A percentile compares a stretch with the other conserved stretches of the same genome.
Evolutionary conservation across 2,329 filamentous ascomycete genomes (phyloP).

Genomic region (Colletotrichum euphorbiae): DNA sequence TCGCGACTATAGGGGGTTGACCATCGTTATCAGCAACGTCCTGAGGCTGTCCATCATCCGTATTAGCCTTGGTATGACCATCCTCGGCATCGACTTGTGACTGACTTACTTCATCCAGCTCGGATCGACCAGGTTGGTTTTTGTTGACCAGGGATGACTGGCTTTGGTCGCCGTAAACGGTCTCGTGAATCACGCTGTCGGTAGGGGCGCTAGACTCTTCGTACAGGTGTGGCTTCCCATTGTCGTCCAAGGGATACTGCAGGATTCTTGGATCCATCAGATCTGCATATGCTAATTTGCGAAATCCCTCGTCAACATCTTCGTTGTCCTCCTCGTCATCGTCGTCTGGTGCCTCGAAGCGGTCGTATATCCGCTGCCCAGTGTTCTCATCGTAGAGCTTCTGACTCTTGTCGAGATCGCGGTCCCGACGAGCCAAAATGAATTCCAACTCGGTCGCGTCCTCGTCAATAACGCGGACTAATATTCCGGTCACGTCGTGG

Average conservation of each 20-base stretch:
- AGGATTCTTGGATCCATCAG: constrained; percentile 77
- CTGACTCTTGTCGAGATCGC: constrained; percentile 65
- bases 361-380: constrained; percentile 79
- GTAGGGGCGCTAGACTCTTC: constrained; percentile 34
- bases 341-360: constrained; percentile 79
- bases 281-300: constrained; percentile 70
- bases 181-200: constrained; percentile 44
- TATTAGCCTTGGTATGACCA: constrained; percentile 31
- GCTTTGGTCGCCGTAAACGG: constrained; percentile 35
- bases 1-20: not conserved
- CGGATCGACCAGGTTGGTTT: constrained; percentile 36
- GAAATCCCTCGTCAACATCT: constrained; percentile 67
- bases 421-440: constrained; percentile 76
- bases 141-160: constrained; percentile 19
- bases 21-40: not conserved
- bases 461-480: constrained; percentile 66
- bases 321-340: constrained; percentile 69
- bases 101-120: constrained; percentile 45
- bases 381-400: constrained; percentile 73
- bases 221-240: constrained; percentile 42
- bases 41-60: constrained; percentile 20
- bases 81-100: constrained; percentile 43
- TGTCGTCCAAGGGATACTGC: constrained; percentile 49
- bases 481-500: constrained; percentile 72
- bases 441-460: constrained; percentile 67